Base-by-base conservation (phyloP, 345 rosid species). In the Triadica sebifera region DNA sequence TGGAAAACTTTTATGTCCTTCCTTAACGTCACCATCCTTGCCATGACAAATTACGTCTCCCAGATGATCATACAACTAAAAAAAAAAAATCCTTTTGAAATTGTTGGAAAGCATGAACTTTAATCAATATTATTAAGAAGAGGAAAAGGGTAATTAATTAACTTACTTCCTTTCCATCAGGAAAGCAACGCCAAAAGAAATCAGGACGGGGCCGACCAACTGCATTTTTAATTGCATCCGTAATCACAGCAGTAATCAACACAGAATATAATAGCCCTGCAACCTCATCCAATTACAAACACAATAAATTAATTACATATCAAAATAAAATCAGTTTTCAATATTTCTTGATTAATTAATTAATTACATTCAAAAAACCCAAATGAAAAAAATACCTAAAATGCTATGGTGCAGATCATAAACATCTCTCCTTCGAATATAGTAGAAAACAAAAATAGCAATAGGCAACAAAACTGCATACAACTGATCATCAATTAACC, bases 151-250 rank as follows among this genome's bases (percentile, higher is more conserved):
- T 29, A 29, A 2, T 29, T 52, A 52, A 15, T 5, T 62, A 20
- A 38, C 81, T 65, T 79, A 85, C 81, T 74, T 86, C 97, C 59
- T 82, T 85, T 34, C 97, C 98, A 39, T 94, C 96, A 17, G 97
- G 98, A 81, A 94, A 94, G 83, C 98, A 92, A 38, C 98, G 96
- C 96, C 97, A 94, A 74, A 89, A 93, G 87, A 91, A 94, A 85
- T 94, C 87, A 17, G 98, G 98, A 41, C 98, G 87, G 17, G 97
- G 98, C 9, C 96, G 79, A 46, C 98, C 97, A 1, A 90, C 89
- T 2, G 94, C 92, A 66, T 66, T 61, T 79, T 94, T 94, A 43
- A 92, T 84, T 24, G 97, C 86, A 84, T 92, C 92, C 5, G 97
- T 89, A 43, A 94, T 86, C 50, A 94, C 86, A 17, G 77, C 93